These are phyloP conservation scores for Creolimax fragrantissima DNA, from an alignment of 78 protist genomes.

Conservation along the genomic window DNA sequence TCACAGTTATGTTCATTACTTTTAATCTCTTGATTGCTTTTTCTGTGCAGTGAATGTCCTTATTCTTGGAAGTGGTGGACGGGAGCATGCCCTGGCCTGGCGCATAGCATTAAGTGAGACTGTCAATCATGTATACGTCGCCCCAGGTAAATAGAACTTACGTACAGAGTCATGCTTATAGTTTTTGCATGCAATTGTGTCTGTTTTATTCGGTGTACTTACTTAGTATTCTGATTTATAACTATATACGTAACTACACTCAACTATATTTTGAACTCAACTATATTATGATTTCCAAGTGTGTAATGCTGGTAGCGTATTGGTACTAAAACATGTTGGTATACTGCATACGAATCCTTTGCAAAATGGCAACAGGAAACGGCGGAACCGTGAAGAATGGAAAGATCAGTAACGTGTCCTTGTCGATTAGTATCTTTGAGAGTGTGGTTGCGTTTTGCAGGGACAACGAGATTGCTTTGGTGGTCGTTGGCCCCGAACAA, in stretches of 20 bases:
- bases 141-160: neutral
- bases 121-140: neutral
- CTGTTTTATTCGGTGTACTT: too few species aligned
- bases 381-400: slow-evolving; percentile 4
- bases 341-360: too few species aligned
- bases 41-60: neutral
- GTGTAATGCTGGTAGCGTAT: too few species aligned
- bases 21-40: too few species aligned
- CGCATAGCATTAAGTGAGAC: neutral
- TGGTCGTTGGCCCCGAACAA: slow-evolving; percentile 79
- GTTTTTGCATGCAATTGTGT: too few species aligned
- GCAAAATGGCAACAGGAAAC: neutral
- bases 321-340: too few species aligned
- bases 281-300: too few species aligned
- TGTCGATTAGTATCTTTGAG: neutral
- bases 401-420: neutral
- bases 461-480: slow-evolving; percentile 18
- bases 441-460: neutral
- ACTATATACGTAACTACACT: too few species aligned
- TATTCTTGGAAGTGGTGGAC: neutral
- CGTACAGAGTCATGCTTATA: too few species aligned
- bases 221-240: too few species aligned
- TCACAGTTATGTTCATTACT: too few species aligned
- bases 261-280: too few species aligned
- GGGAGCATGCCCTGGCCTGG: slow-evolving; percentile 32